A percentile compares a stretch with the other conserved stretches of the same genome.
Evolutionary conservation across 768 basidiomycete species (phyloP).

Genomic region (Russula foetens): DNA sequence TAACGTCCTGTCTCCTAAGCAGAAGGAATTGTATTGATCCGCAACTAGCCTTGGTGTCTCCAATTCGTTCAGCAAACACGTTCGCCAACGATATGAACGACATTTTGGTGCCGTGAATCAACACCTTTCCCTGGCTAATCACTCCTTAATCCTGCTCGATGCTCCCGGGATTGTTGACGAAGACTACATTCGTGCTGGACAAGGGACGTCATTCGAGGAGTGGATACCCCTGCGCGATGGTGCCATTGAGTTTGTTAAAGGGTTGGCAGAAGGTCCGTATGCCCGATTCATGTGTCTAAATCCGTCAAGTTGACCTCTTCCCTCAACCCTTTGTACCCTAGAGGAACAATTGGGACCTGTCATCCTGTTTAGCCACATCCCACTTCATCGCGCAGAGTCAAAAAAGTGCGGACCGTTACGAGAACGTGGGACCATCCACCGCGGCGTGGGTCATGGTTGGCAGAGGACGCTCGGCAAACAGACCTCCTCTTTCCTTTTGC

Average conservation of each 20-base stretch:
- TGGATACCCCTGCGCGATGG: conserved; percentile 51
- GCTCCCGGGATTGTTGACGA: conserved; percentile 78
- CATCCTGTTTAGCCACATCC: conserved; percentile 81
- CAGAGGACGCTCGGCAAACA: conserved; percentile 78
- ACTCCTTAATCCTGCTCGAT: conserved; percentile 65
- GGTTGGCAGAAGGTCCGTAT: conserved; percentile 29
- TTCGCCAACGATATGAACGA: conserved; percentile 48
- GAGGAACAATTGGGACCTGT: conserved; percentile 32
- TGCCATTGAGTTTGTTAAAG: conserved; percentile 51
- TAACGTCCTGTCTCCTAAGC: conserved; percentile 25
- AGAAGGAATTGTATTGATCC: neutral
- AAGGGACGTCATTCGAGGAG: conserved; percentile 39
- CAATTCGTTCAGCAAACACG: conserved; percentile 24
- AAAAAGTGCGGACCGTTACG: conserved; percentile 71
- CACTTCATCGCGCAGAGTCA: conserved; percentile 65
- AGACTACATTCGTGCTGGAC: conserved; percentile 58
- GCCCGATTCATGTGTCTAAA: neutral
- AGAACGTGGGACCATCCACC: conserved; percentile 62
- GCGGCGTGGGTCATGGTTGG: conserved; percentile 74
- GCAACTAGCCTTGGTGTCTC: conserved; percentile 10
- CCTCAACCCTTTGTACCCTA: neutral
- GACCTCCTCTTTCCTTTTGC: conserved; percentile 65
- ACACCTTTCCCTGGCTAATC: conserved; percentile 52
- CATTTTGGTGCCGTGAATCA: conserved; percentile 67
- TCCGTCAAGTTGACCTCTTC: neutral